Percentiles rank a stretch among this genome's conserved stretches.
These are phyloP conservation scores for Acrasis kona DNA, from an alignment of 78 protist genomes.

Conservation along the genomic window DNA sequence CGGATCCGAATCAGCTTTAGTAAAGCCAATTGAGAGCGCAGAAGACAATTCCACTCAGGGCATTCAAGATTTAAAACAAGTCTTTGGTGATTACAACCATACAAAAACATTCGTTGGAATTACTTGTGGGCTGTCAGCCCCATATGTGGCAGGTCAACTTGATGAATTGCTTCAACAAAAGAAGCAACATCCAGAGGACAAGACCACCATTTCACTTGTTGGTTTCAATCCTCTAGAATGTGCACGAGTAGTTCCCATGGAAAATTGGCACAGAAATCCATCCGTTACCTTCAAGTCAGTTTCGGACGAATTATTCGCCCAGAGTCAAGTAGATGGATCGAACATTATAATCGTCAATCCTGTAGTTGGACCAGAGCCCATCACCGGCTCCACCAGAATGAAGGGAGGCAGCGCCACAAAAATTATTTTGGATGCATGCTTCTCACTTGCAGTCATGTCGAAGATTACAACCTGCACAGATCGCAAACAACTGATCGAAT, in stretches of 20 bases:
- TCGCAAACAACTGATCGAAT: neutral
- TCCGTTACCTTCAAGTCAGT: no score
- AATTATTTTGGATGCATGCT: slow-evolving; percentile 27
- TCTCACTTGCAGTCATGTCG: neutral
- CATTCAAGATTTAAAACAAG: slow-evolving; percentile 18
- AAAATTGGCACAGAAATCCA: no score
- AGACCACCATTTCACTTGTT: slow-evolving; percentile 32
- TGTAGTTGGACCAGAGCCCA: slow-evolving; percentile 70
- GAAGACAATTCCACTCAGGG: slow-evolving; percentile 50
- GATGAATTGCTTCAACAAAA: neutral
- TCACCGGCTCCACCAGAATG: slow-evolving; percentile 81
- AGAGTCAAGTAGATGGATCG: neutral
- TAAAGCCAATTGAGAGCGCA: slow-evolving; percentile 53
- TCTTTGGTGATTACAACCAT: neutral
- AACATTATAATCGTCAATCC: slow-evolving; percentile 47
- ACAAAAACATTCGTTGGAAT: slow-evolving; percentile 52
- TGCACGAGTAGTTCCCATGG: slow-evolving; percentile 32
- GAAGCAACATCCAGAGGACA: neutral
- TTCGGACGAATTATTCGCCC: slow-evolving; percentile 42
- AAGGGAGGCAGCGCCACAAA: slow-evolving; percentile 68
- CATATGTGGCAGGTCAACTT: slow-evolving; percentile 70
- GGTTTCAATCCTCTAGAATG: slow-evolving; percentile 72
- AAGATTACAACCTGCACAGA: neutral
- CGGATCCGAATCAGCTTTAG: slow-evolving; percentile 68
- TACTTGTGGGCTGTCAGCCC: slow-evolving; percentile 79